These are phyloP conservation scores for Solanum hybrid DNA, from an alignment of 305 asterid genomes.

Conservation along the genomic window DNA sequence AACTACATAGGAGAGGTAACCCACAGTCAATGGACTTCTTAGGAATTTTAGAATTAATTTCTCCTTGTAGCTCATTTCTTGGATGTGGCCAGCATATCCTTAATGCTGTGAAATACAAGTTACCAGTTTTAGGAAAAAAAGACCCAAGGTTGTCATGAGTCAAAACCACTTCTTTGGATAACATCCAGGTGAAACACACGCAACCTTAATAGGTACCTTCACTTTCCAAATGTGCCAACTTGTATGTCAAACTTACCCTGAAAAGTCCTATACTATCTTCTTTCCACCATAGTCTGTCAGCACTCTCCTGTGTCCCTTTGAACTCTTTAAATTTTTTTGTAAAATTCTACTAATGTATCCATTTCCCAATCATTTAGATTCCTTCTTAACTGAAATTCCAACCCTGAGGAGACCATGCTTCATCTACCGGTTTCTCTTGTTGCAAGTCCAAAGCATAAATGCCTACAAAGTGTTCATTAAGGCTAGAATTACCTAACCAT, in stretches of 20 bases:
- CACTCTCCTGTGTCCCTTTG: background rate
- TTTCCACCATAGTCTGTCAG: background rate
- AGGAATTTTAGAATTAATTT: background rate
- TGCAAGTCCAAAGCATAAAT: background rate
- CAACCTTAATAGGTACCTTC: background rate
- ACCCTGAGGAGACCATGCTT: background rate
- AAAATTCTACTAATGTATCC: background rate
- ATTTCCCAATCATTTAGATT: background rate
- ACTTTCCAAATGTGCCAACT: background rate
- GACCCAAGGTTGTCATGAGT: background rate
- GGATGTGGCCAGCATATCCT: background rate
- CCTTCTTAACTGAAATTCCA: background rate
- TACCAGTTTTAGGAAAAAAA: background rate
- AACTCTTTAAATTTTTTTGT: background rate
- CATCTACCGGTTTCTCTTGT: background rate
- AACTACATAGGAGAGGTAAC: too few species aligned
- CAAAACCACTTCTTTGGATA: background rate
- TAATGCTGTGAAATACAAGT: too few species aligned
- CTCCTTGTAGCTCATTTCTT: background rate
- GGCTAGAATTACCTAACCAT: background rate
- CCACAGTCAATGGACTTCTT: background rate
- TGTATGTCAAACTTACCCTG: background rate
- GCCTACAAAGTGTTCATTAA: background rate
- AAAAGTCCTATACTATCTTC: background rate
- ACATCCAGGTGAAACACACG: background rate